Evolutionary conservation across 2,329 filamentous ascomycete genomes (phyloP), one percentile per base, ranked within the genome.

Genomic region (Neofusicoccum parvum): DNA sequence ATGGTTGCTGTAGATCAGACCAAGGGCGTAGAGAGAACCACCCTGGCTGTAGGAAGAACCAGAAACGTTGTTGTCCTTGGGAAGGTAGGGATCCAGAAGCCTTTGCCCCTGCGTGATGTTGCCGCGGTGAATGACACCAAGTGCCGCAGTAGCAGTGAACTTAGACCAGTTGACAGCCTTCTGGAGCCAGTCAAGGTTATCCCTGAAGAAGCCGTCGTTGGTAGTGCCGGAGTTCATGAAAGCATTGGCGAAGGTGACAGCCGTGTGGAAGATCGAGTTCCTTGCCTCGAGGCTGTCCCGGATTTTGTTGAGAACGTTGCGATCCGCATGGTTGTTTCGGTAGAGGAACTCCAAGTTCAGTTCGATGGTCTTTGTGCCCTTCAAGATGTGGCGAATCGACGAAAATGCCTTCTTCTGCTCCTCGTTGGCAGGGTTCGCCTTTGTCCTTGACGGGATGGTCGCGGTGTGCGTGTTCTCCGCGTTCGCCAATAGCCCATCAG

Each of bases 111-210:
- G 94, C 27, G 90, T 91, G 66, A 99, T 84, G 78, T 99, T 99
- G 65, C 95, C 95, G 51, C 93, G 90, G 79, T 99, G 95, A 68
- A 99, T 97, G 60, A 98, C 95, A 78, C 95, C 95, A 5, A 99
- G 84, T 7, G 95, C 95, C 65, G 95, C 95, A 4, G 95, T 99
- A 14, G 95, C 95, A 0, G 95, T 97, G 77, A 99, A 99, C 78
- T 99, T 99, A 67, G 94, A 97, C 95, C 95, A 99, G 82, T 99
- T 99, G 54, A 98, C 93, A 32, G 95, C 95, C 83, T 98, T 99
- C 67, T 94, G 94, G 3, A 99, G 82, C 95, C 95, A 99, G 70
- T 99, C 95, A 27, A 99, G 81, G 76, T 99, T 99, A 74, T 98
- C 93, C 7, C 96, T 88, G 87, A 99, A 98, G 82, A 99, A 99